Base-by-base conservation (phyloP, 371 early-diverging fungal species). In the Mortierella sp. region DNA sequence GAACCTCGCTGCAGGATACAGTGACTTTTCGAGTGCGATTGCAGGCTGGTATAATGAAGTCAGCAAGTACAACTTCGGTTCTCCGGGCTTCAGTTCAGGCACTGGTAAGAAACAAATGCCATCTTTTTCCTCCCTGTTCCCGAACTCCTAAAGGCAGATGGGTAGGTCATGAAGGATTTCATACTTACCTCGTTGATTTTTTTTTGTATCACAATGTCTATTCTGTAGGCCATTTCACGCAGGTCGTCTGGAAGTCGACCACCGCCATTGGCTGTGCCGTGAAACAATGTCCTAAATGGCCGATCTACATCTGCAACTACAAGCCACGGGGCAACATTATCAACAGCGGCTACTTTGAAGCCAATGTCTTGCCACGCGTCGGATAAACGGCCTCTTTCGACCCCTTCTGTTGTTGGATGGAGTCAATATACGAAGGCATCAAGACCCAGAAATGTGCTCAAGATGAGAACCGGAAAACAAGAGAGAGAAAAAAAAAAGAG, bases 231-330 rank as follows among this genome's bases (percentile, higher is more conserved):
- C 63, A 43, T 7, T 67, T 67, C 21, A 67, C 68, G 19, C 47
- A 65, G 44, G 64, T 84, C 12, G 86, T 84, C 14, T 87, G 86
- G 85, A 82, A 81, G 23, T 44, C 62, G 0, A 85, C 85, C 0
- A 82, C 64, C 5, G 57, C 81, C 30, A 60, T 87, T 28, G 87
- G 86, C 12, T 87, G 86, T 53, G 87, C 84, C 64, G 79, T 82
- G 55, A 72, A 63, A 16, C 57, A 48, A 1, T 84, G 88, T 64
- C 43, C 69, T 43, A 74, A 80, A 37, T 69, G 63, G 28, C 69
- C 75, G 23, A 60, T 85, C 29, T 86, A 84, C 70, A 83, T 84
- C 29, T 88, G 89, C 70, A 74, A 84, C 52, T 88, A 86, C 68
- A 58, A 64, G 15, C 56, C 70, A 23, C 66, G 82, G 59, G 89